phyloP scores from a whole-genome alignment of 768 basidiomycete genomes.

The Glaciozyma antarctica region DNA sequence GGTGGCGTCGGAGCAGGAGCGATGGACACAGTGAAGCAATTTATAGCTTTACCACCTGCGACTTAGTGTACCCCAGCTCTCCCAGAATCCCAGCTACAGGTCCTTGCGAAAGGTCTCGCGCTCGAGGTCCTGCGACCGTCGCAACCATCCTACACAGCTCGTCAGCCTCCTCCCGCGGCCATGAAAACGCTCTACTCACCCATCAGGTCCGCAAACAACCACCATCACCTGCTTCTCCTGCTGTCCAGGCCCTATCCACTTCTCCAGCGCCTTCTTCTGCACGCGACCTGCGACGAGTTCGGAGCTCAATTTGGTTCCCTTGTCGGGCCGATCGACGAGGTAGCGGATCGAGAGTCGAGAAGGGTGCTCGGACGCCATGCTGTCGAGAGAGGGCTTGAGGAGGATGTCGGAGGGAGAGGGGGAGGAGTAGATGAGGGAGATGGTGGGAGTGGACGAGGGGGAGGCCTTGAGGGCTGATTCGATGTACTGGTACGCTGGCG shows the following conservation, averaged over 20 bases:
- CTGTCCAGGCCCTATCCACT: conserved; percentile 14
- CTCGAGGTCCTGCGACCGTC: conserved; percentile 29
- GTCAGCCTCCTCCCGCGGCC: background rate
- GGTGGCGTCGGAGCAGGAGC: background rate
- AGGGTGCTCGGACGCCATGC: background rate
- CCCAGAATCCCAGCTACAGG: conserved; percentile 29
- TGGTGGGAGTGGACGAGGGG: background rate
- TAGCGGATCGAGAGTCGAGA: conserved; percentile 8
- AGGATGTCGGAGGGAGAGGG: conserved; percentile 20
- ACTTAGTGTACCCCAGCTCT: conserved; percentile 22
- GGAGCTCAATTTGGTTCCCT: background rate
- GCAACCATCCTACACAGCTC: conserved; percentile 24
- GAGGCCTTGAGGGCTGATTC: background rate
- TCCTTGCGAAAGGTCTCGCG: conserved; percentile 26
- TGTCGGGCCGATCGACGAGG: conserved; percentile 20
- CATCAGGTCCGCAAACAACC: conserved; percentile 34
- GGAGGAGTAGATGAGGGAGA: conserved; percentile 32
- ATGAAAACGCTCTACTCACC: conserved; percentile 8
- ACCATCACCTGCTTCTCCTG: conserved; percentile 6
- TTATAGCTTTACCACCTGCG: conserved; percentile 32
- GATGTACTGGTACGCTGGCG: conserved; percentile 31
- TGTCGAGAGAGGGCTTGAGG: conserved; percentile 11
- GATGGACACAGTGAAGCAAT: background rate
- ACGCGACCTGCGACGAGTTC: conserved; percentile 6
- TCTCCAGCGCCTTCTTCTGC: background rate